Evolutionary conservation across 768 basidiomycete genomes (phyloP), one percentile per base, ranked within the genome.

Genomic region (Collybiopsis luxurians): DNA sequence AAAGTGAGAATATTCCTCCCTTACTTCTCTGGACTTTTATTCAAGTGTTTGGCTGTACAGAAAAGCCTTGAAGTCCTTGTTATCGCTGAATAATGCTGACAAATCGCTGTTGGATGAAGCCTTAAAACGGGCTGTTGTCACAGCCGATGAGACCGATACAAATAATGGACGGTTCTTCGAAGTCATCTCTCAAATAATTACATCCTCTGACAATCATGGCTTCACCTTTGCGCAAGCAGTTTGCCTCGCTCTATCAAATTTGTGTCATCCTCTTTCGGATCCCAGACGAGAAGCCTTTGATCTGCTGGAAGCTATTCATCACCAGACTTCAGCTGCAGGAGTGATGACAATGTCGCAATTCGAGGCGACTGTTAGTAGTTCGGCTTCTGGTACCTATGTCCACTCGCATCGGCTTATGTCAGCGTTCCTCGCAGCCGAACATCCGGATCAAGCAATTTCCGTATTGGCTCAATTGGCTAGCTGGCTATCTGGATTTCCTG

Each of bases 161-260:
- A 87, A 81, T 62, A 81, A 80, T 54, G 75, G 76, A 10, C 80
- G 79, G 12, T 89, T 95, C 71, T 95, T 95, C 63, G 87, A 91
- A 64, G 85, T 88, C 28, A 74, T 95, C 3, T 80, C 84, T 2
- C 88, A 91, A 34, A 79, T 89, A 19, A 75, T 94, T 23, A 80
- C 82, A 66, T 79, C 76, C 21, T 64, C 64, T 12, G 75, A 80
- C 23, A 69, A 67, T 26, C 88, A 85, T 64, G 75, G 78, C 47
- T 91, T 89, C 67, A 80, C 80, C 3, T 90, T 93, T 64, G 77
- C 85, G 24, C 92, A 96, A 65, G 74, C 84, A 13, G 79, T 83
- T 23, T 92, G 86, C 63, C 76, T 96, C 13, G 90, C 88, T 2
- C 72, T 97, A 19, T 86, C 90, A 19, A 97, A 97, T 70, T 79